A percentile compares a stretch with the other conserved stretches of the same genome.
Conservation (phyloP, 352 stramenopile genomes). For the Thraustochytrium striatum region DNA sequence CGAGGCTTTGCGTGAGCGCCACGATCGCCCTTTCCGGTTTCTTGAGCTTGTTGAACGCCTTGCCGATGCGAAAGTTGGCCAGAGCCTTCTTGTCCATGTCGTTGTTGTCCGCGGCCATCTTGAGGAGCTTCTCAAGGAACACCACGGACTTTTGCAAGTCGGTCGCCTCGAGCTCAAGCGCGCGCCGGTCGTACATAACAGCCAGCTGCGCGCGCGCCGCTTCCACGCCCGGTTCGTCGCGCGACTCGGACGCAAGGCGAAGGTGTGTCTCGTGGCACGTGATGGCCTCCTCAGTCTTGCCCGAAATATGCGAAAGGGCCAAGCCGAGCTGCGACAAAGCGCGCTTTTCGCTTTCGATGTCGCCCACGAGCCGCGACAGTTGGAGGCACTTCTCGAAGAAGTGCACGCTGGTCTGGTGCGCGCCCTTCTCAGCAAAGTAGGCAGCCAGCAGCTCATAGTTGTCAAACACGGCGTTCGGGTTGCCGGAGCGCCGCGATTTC, state of each 20-base stretch:
- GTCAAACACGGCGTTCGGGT: slow-evolving; percentile 73
- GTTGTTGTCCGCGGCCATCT: neutral
- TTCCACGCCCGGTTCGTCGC: slow-evolving; percentile 67
- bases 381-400: slow-evolving; percentile 88
- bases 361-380: slow-evolving; percentile 74
- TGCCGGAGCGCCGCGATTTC: slow-evolving; percentile 75
- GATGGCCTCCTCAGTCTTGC: slow-evolving; percentile 67
- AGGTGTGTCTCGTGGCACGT: slow-evolving; percentile 75
- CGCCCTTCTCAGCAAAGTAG: slow-evolving; percentile 59
- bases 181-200: slow-evolving; percentile 70
- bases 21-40: slow-evolving; percentile 26
- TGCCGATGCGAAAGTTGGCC: neutral
- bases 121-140: slow-evolving; percentile 48
- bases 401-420: slow-evolving; percentile 81
- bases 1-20: slow-evolving; percentile 56
- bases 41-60: slow-evolving; percentile 1
- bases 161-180: slow-evolving; percentile 51
- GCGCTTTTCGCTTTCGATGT: slow-evolving; percentile 75
- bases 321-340: slow-evolving; percentile 73
- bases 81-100: neutral
- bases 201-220: slow-evolving; percentile 62
- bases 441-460: slow-evolving; percentile 72
- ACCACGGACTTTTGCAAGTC: slow-evolving; percentile 42
- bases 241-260: slow-evolving; percentile 65
- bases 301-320: slow-evolving; percentile 66